These are phyloP conservation scores for Citrullus amarus DNA, from an alignment of 306 rosid species.

Conservation along the genomic window DNA sequence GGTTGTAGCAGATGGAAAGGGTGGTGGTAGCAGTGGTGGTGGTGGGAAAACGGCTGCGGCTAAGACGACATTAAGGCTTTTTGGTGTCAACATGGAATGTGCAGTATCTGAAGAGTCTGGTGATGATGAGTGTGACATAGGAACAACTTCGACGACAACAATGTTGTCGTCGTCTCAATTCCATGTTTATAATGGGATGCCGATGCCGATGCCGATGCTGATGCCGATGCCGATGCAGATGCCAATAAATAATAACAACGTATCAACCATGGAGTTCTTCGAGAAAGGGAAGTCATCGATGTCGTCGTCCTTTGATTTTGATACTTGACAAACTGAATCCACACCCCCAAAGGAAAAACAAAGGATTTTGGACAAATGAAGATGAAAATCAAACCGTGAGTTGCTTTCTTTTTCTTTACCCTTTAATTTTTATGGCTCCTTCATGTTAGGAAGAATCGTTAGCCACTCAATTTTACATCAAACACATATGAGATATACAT, in stretches of 20 bases:
- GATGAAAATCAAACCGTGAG: background rate
- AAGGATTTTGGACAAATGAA: background rate
- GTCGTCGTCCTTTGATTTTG: constrained; percentile 25
- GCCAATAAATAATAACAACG: constrained; percentile 5
- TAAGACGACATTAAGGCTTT: constrained; percentile 31
- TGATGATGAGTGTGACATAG: constrained; percentile 16
- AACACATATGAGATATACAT: background rate
- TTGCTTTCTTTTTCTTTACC: background rate
- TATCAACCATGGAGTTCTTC: constrained; percentile 24
- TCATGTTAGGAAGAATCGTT: background rate
- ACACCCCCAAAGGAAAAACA: background rate
- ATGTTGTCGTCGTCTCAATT: background rate
- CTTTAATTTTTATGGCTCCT: background rate
- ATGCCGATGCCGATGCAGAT: constrained; percentile 11
- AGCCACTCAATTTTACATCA: background rate
- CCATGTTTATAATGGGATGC: constrained; percentile 27
- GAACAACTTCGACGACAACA: background rate
- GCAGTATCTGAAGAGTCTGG: constrained; percentile 2
- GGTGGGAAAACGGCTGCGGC: constrained; percentile 9
- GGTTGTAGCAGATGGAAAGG: constrained; percentile 8
- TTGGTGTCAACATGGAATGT: constrained; percentile 38
- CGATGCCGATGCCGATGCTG: constrained; percentile 5
- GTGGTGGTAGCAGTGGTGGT: constrained; percentile 14
- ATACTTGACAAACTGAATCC: constrained; percentile 11
- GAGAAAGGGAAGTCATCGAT: constrained; percentile 22